phyloP scores from a whole-genome alignment of 306 rosid species.

The Dicorynia guianensis region DNA sequence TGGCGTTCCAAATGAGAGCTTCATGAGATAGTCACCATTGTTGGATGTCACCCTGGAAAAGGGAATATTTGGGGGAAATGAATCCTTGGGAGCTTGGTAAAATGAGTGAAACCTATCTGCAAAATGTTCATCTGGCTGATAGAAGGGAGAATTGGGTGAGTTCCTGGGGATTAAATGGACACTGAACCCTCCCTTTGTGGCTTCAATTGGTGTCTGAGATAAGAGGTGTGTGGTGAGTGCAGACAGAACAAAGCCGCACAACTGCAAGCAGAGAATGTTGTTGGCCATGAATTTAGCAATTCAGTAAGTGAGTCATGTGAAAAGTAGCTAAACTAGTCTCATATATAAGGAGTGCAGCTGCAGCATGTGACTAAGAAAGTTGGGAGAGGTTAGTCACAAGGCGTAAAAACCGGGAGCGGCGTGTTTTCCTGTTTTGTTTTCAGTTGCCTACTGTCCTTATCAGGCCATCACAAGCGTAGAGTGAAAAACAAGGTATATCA shows the following conservation, averaged over 20 bases:
- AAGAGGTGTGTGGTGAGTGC: background rate
- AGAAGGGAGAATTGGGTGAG: slow-evolving; percentile 42
- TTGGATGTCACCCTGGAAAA: slow-evolving; percentile 48
- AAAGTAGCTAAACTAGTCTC: background rate
- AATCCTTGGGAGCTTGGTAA: slow-evolving; percentile 30
- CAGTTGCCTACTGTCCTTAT: too few relatives aligned
- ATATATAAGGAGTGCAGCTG: background rate
- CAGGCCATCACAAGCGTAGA: too few relatives aligned
- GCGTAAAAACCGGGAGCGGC: background rate
- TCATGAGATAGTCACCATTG: slow-evolving; percentile 63
- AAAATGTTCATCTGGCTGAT: background rate
- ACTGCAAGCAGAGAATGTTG: slow-evolving; percentile 41
- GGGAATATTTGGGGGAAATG: slow-evolving; percentile 32
- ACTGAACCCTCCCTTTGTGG: too few relatives aligned
- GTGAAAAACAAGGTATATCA: background rate
- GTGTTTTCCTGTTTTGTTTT: too few relatives aligned
- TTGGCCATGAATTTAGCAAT: slow-evolving; percentile 44
- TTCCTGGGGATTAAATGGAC: slow-evolving; percentile 39
- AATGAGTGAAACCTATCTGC: slow-evolving; percentile 14
- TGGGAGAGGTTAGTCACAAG: background rate
- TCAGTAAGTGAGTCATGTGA: slow-evolving; percentile 26
- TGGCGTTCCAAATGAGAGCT: slow-evolving; percentile 63
- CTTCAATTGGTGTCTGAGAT: slow-evolving; percentile 11
- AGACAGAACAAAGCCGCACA: slow-evolving; percentile 16
- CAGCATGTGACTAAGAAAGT: slow-evolving; percentile 8